A percentile compares a stretch with the other conserved stretches of the same genome.
phyloP scores from a whole-genome alignment of 169 alveolate species.

The Neospora caninum region DNA sequence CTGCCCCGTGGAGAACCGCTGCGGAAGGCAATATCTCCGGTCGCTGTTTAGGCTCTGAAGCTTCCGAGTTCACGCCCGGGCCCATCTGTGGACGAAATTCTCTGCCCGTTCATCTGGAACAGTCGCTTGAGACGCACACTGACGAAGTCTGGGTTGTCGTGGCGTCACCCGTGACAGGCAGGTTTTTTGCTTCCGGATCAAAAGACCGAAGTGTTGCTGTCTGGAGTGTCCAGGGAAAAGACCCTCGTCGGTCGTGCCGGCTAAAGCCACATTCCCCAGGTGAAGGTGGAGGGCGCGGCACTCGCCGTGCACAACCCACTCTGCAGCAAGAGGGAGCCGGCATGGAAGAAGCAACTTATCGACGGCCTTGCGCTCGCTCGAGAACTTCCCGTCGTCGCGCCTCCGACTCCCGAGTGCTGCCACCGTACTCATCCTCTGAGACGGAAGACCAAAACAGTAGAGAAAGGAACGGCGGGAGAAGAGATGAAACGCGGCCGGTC shows the following conservation, averaged over 20 bases:
- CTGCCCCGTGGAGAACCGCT: background rate
- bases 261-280: background rate
- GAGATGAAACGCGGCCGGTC: background rate
- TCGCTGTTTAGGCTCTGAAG: background rate
- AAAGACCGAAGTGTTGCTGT: background rate
- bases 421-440: background rate
- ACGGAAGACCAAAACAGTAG: background rate
- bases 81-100: background rate
- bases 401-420: background rate
- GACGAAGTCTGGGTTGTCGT: conserved; percentile 29
- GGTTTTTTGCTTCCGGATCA: background rate
- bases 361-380: too few relatives aligned
- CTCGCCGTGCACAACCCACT: too few relatives aligned
- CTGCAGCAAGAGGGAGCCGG: too few relatives aligned
- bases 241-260: background rate
- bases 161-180: conserved; percentile 1
- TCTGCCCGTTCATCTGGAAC: background rate
- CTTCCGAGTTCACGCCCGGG: background rate
- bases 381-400: background rate
- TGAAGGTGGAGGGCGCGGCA: too few relatives aligned
- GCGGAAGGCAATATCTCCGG: background rate
- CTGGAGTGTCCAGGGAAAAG: background rate
- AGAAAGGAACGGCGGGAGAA: background rate
- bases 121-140: background rate
- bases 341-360: too few relatives aligned